Base-by-base conservation (phyloP, 202 grass and related monocot species). In the Bolboschoenoplectus hybrid region DNA sequence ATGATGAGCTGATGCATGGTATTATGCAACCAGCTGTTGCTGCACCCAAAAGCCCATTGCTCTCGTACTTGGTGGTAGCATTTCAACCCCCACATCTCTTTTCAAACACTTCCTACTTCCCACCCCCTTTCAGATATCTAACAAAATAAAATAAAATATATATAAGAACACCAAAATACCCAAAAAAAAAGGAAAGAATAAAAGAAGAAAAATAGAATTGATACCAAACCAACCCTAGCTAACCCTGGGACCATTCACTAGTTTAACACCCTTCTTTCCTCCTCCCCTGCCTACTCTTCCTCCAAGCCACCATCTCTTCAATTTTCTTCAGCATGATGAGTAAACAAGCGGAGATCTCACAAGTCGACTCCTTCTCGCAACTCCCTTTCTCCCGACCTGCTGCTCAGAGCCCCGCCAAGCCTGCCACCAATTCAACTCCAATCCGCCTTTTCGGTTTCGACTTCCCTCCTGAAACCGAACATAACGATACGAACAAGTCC, bases 401-500 rank as follows among this genome's bases (percentile, higher is more conserved):
- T 3, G 78, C 65, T 58, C 26, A 87, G 0, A 16, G 8, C 9
- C 49, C 34, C 1, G 6, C 39, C 81, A 87, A 62, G 79, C 40
- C 82, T 16, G 63, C 80, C n/a, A 89, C 80, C n/a, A 89, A 92
- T 85, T 87, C 84, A 55, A 45, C 80, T 71, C 87, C 91, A 72
- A 50, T 98, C 83, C 95, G 95, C 36, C 93, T 98, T 87, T 97
- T 97, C 74, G 94, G 94, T 82, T 50, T 90, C 20, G 89, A 98
- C 72, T 93, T 98, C 78, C 87, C 90, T 84, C 84, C 87, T 73
- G 90, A 93, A 47, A 82, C 58, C 68, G 62, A 83, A 34, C 63
- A 82, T 73, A 71, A 81, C 52, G 89, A 88, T 81, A 85, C 85
- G 38, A 86, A 81, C 84, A 90, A 84, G 81, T 82, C 89, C 17